Evolutionary conservation across 2,329 filamentous ascomycete species (phyloP), one percentile per base, ranked within the genome.

Genomic region (Xylaria multiplex): DNA sequence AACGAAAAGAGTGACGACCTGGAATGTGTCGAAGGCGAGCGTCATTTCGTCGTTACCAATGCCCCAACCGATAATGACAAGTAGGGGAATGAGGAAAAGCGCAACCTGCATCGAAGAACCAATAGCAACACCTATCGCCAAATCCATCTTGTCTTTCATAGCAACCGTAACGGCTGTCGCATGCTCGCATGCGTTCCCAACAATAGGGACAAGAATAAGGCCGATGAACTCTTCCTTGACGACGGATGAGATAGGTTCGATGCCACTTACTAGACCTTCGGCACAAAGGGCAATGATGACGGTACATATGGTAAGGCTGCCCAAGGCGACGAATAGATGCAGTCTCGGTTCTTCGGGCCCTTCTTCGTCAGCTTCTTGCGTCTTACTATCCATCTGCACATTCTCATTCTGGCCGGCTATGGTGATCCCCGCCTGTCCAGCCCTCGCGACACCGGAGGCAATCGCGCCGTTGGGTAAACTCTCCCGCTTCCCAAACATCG

Each of bases 1-100:
- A 13, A 96, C 91, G 72, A 97, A 96, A 46, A 97, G 81, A 46
- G 91, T 90, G 24, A 93, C 91, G 14, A 97, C 90, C 80, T 97
- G 93, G 82, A 97, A 97, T 0, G 89, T 89, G 75, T 96, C 93
- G 76, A 97, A 96, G 77, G 90, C 90, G 5, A 97, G 85, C 22
- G 89, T 92, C 92, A 95, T 95, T 1, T 88, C 84, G 67, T 90
- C 88, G 68, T 86, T 78, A 43, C 81, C 86, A 85, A 93, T 88
- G 69, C 88, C 89, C 92, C 92, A 95, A 61, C 91, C 91, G 42
- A 94, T 87, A 43, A 94, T 85, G 63, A 93, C 90, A 37, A 93
- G 85, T 11, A 94, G 81, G 0, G 92, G 92, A 8, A 92, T 93
- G 57, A 94, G 84, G 77, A 94, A 93, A 32, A 94, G 84, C 1